These are phyloP conservation scores for Trypanosoma caninum DNA, from an alignment of 208 protist genomes.

Conservation along the genomic window DNA sequence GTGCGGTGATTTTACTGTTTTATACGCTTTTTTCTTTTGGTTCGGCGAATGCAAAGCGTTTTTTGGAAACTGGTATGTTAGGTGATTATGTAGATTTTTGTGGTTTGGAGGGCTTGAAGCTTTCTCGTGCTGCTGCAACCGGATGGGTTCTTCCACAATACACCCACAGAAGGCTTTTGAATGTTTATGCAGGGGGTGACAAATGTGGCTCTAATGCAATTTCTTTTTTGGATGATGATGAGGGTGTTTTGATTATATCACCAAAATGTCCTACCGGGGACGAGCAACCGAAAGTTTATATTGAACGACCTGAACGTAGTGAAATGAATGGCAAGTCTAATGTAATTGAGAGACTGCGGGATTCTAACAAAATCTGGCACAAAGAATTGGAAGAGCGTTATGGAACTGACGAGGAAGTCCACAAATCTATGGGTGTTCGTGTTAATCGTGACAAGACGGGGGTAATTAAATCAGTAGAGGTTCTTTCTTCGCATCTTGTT, in stretches of 20 bases:
- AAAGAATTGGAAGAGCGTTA: constrained; percentile 31
- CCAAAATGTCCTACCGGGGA: constrained; percentile 29
- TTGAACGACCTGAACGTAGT: constrained; percentile 43
- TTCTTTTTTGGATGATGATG: constrained; percentile 33
- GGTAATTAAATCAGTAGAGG: constrained; percentile 37
- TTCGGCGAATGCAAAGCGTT: constrained; percentile 17
- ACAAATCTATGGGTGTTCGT: constrained; percentile 22
- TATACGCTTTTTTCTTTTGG: not conserved
- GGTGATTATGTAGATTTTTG: constrained; percentile 40
- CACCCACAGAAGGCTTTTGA: constrained; percentile 32
- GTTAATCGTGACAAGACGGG: constrained; percentile 32
- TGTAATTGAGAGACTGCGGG: constrained; percentile 20
- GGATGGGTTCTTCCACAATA: constrained; percentile 48
- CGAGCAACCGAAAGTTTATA: constrained; percentile 27
- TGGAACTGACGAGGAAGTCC: constrained; percentile 24
- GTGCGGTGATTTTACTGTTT: constrained; percentile 12
- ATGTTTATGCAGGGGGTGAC: constrained; percentile 43
- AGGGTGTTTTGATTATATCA: constrained; percentile 37
- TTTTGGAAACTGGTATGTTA: constrained; percentile 29
- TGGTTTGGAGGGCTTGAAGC: constrained; percentile 25
- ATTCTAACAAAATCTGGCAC: constrained; percentile 30
- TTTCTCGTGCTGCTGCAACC: constrained; percentile 21
- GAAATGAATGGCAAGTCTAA: constrained; percentile 29
- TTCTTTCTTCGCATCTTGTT: constrained; percentile 24
- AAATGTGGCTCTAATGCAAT: constrained; percentile 23